A percentile compares a stretch with the other conserved stretches of the same genome.
These are phyloP conservation scores for Scedosporium aurantiacum DNA, from an alignment of 2,329 filamentous ascomycete genomes.

Conservation along the genomic window DNA sequence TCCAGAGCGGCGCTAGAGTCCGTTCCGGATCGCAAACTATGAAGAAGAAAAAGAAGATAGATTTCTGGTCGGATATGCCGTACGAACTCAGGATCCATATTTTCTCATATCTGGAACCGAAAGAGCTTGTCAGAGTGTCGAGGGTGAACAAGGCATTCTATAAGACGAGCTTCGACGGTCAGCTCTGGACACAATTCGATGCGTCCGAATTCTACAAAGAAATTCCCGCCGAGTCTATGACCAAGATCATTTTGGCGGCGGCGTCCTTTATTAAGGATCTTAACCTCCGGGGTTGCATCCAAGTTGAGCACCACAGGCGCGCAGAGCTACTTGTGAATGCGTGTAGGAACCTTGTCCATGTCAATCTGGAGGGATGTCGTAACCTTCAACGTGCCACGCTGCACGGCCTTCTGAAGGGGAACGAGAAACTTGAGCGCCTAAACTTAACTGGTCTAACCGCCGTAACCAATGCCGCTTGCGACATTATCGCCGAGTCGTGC, in stretches of 20 bases:
- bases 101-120: slow-evolving; percentile 64
- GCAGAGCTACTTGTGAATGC: slow-evolving; percentile 68
- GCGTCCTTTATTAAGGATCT: slow-evolving; percentile 86
- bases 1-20: slow-evolving; percentile 18
- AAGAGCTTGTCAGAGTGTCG: slow-evolving; percentile 70
- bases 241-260: slow-evolving; percentile 73
- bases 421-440: slow-evolving; percentile 67
- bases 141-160: slow-evolving; percentile 70
- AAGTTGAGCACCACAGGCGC: slow-evolving; percentile 72
- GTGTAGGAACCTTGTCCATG: slow-evolving; percentile 77
- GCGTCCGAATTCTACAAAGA: slow-evolving; percentile 76
- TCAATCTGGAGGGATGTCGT: slow-evolving; percentile 79
- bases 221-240: slow-evolving; percentile 73
- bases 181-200: slow-evolving; percentile 81
- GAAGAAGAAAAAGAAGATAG: slow-evolving; percentile 29
- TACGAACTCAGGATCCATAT: slow-evolving; percentile 72
- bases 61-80: slow-evolving; percentile 75
- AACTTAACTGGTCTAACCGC: slow-evolving; percentile 75
- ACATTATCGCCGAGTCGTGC: slow-evolving; percentile 72
- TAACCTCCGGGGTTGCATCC: slow-evolving; percentile 83
- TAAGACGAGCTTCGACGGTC: slow-evolving; percentile 81
- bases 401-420: slow-evolving; percentile 63
- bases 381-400: slow-evolving; percentile 72
- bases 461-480: slow-evolving; percentile 76
- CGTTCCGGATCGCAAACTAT: neutral